A percentile compares a stretch with the other conserved stretches of the same genome.
These are phyloP conservation scores for Cyclotella baltica DNA, from an alignment of 108 stramenopile species.

Conservation along the genomic window DNA sequence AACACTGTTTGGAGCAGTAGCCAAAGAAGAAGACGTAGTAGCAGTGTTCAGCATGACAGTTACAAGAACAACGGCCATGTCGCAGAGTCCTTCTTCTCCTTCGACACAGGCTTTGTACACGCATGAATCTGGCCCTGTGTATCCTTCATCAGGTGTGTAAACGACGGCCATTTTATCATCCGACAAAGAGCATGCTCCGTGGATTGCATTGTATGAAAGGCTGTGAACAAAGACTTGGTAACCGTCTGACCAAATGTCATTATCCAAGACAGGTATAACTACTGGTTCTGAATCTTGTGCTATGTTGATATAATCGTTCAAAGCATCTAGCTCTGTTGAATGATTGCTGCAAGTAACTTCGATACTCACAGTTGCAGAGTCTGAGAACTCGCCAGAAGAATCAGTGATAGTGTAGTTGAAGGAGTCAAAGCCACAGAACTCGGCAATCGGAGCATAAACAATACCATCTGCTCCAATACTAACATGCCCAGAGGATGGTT, in stretches of 20 bases:
- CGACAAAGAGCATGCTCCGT: neutral
- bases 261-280: slow-evolving; percentile 2
- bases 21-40: neutral
- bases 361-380: slow-evolving; percentile 20
- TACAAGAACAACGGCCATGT: slow-evolving; percentile 2
- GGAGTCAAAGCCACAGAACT: slow-evolving; percentile 10
- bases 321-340: neutral
- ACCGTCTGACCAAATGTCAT: neutral
- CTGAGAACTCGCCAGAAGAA: neutral
- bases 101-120: slow-evolving; percentile 3
- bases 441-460: slow-evolving; percentile 18
- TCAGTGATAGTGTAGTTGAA: slow-evolving; percentile 22
- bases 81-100: slow-evolving; percentile 6
- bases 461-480: slow-evolving; percentile 27
- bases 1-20: neutral
- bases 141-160: slow-evolving; percentile 5
- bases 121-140: slow-evolving; percentile 8
- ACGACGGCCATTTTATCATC: neutral
- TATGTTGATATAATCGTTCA: neutral
- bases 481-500: slow-evolving; percentile 16
- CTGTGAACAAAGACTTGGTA: neutral
- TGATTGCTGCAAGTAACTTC: slow-evolving; percentile 4
- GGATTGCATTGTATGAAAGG: slow-evolving; percentile 11
- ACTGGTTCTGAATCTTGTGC: slow-evolving; percentile 9
- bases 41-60: neutral